phyloP scores from a whole-genome alignment of 805 yeast genomes.

The Scheffersomyces lignosus region DNA sequence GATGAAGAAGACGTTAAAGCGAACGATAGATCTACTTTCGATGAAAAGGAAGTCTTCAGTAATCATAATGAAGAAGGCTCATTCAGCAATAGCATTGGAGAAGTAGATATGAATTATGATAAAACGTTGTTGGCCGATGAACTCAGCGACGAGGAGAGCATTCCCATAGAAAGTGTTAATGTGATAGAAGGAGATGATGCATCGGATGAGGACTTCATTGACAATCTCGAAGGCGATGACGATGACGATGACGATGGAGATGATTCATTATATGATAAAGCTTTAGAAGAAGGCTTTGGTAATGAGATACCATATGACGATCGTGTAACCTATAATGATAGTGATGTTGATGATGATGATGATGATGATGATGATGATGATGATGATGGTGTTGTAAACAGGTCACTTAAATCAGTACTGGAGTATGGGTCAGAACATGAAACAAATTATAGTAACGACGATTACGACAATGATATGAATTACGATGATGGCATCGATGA shows the following conservation, averaged over 20 bases:
- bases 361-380: not conserved
- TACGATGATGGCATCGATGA: constrained; percentile 2
- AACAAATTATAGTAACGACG: not conserved
- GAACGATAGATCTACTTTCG: too few species aligned
- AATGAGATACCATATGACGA: too few species aligned
- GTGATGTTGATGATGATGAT: constrained; percentile 8
- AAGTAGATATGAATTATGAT: constrained; percentile 2
- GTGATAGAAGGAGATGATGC: not conserved
- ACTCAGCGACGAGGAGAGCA: too few species aligned
- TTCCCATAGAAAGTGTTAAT: too few species aligned
- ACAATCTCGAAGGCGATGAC: constrained; percentile 14
- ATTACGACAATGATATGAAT: constrained; percentile 1
- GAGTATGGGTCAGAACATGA: constrained; percentile 1
- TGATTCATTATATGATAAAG: constrained; percentile 12
- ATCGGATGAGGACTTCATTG: constrained; percentile 5
- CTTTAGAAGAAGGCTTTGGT: constrained; percentile 11
- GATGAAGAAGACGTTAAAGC: too few species aligned
- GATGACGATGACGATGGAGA: constrained; percentile 14
- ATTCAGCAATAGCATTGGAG: not conserved
- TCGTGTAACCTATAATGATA: too few species aligned
- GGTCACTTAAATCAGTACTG: too few species aligned
- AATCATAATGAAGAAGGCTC: not conserved
- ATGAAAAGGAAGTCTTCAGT: too few species aligned
- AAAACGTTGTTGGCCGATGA: too few species aligned
- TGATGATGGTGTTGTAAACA: constrained; percentile 2